Base-by-base conservation (phyloP, 192 early-diverging fungal species). In the Funneliformis geosporum region DNA sequence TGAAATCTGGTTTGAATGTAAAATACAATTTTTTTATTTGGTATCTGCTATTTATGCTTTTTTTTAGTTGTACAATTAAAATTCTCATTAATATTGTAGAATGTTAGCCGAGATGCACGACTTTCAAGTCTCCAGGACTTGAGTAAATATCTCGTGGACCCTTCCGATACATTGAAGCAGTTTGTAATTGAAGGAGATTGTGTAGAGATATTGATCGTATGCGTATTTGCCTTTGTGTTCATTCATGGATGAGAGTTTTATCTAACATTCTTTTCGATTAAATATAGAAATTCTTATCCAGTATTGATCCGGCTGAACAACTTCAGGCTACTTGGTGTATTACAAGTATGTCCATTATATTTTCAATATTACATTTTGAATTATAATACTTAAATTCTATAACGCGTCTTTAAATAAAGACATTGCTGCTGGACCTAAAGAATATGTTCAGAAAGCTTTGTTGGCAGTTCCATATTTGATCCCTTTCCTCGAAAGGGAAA, bases 241-340 rank as follows among this genome's bases (percentile, higher is more conserved):
- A 8, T 4, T 47, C n/a, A 46, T 28, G 18, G 6, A 16, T 3
- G 25, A 40, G 59, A 40, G 40, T 9, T 40, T 76, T 14, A 25
- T 65, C 0, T 16, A 18, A 40, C 46, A 61, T 39, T 42, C 6
- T 50, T 72, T 0, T 65, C 6, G 2, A 38, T 46, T n/a, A 60
- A 12, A 70, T 55, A 9, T 44, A 86, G 86, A 74, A 80, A 18
- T 77, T 87, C 55, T 77, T 91, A 25, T 82, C 79, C 0, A 80
- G 80, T 7, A 82, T 87, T 2, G 84, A 90, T 67, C 82, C 85
- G 1, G 88, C 88, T 8, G 88, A 89, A 60, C 89, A 88, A 73
- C 81, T 90, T n/a, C 84, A 86, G 64, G 84, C 86, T 21, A 79
- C 86, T 8, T 90, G 87, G 79, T 89, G 90, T 12, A 78, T 92